Percentiles rank a stretch among this genome's conserved stretches.
Conservation (phyloP, 768 basidiomycete species). For the Sistotremastrum niveocremeum region DNA sequence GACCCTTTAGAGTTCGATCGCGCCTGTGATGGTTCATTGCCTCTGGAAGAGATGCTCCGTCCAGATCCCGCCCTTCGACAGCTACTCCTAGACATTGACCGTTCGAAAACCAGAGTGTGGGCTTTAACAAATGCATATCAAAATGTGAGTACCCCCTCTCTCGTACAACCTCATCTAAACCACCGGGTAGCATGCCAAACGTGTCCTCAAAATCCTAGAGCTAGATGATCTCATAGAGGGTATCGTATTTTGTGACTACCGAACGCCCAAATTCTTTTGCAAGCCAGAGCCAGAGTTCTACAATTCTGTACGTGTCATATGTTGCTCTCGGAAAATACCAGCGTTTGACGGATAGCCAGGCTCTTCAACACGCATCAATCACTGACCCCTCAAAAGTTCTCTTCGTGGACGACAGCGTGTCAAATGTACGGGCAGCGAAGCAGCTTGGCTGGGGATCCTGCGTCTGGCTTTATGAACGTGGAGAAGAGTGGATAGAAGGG, state of each 20-base stretch:
- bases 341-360: conserved; percentile 25
- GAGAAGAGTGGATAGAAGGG: conserved; percentile 49
- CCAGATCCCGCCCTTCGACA: conserved; percentile 48
- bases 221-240: conserved; percentile 62
- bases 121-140: conserved; percentile 77
- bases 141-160: conserved; percentile 30
- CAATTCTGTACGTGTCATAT: conserved; percentile 28
- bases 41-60: conserved; percentile 65
- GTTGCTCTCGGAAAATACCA: neutral
- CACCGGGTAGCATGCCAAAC: conserved; percentile 52
- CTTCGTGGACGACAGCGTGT: conserved; percentile 67
- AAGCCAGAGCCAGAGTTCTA: conserved; percentile 74
- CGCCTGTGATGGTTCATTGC: conserved; percentile 74
- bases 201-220: conserved; percentile 63
- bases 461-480: conserved; percentile 65
- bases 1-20: conserved; percentile 77
- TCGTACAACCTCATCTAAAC: conserved; percentile 3
- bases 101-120: conserved; percentile 68
- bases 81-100: conserved; percentile 69
- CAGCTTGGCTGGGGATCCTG: conserved; percentile 58
- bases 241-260: conserved; percentile 70
- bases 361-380: conserved; percentile 46
- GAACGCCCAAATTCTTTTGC: conserved; percentile 50
- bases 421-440: conserved; percentile 55
- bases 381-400: conserved; percentile 57